Evolutionary conservation across 805 yeast genomes (phyloP).

Genomic region (Komagataella pastoris): DNA sequence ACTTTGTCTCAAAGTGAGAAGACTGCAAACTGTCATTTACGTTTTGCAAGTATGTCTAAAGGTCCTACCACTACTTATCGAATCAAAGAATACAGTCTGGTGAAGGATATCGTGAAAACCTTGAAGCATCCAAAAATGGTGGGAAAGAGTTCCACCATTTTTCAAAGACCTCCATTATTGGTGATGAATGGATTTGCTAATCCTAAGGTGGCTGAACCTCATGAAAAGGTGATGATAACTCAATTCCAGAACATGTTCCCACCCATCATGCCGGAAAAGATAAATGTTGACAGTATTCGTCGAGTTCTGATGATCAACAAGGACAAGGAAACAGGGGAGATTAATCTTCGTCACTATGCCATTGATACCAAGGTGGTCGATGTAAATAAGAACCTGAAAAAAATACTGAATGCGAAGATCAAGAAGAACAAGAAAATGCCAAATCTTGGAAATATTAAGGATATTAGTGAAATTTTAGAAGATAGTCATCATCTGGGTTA

Average conservation of each 20-base stretch:
- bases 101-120: slow-evolving; percentile 63
- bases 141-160: slow-evolving; percentile 49
- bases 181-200: slow-evolving; percentile 86
- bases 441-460: slow-evolving; percentile 49
- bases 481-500: slow-evolving; percentile 29
- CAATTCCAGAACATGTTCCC: slow-evolving; percentile 95
- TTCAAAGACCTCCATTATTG: slow-evolving; percentile 70
- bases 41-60: slow-evolving; percentile 78
- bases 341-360: slow-evolving; percentile 82
- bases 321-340: slow-evolving; percentile 52
- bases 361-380: slow-evolving; percentile 81
- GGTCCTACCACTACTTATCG: slow-evolving; percentile 90
- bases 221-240: slow-evolving; percentile 75
- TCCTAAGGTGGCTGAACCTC: slow-evolving; percentile 46
- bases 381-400: slow-evolving; percentile 59
- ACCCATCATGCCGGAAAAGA: slow-evolving; percentile 75
- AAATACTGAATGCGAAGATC: slow-evolving; percentile 48
- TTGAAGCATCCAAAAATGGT: slow-evolving; percentile 71
- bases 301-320: slow-evolving; percentile 78
- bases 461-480: slow-evolving; percentile 77
- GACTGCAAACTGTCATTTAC: slow-evolving; percentile 67
- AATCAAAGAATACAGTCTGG: slow-evolving; percentile 63
- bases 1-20: slow-evolving; percentile 72
- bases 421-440: slow-evolving; percentile 56
- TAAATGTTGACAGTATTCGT: slow-evolving; percentile 61